phyloP scores from a whole-genome alignment of 192 early-diverging fungal species.

The Oehlia diaphana region DNA sequence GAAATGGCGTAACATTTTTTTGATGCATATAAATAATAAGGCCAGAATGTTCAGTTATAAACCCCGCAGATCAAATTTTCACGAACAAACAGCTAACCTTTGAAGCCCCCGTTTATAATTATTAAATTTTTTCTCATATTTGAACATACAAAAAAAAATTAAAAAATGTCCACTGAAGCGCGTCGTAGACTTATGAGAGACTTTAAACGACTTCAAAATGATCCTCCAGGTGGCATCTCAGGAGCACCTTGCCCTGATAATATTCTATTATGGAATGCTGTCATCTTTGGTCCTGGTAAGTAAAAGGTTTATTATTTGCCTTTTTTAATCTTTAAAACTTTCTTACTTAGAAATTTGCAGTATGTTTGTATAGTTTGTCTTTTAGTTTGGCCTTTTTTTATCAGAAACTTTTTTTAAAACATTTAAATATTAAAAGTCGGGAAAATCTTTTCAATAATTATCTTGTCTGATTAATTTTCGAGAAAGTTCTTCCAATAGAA shows the following conservation, averaged over 20 bases:
- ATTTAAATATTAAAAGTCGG: no score
- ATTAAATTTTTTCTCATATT: no score
- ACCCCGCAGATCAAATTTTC: no score
- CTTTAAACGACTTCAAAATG: conserved; percentile 93
- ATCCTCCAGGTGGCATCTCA: conserved; percentile 85
- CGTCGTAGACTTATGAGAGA: conserved; percentile 97
- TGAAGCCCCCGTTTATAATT: no score
- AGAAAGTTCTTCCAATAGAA: not conserved
- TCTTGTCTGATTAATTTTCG: not conserved
- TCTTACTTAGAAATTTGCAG: no score
- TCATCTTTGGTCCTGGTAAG: conserved; percentile 93
- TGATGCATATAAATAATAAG: no score
- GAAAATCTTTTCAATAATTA: no score
- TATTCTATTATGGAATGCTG: conserved; percentile 98
- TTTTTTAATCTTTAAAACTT: not conserved
- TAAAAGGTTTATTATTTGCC: not conserved
- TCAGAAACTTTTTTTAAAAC: not conserved
- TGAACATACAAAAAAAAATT: not conserved
- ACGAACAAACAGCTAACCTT: no score
- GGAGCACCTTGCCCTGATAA: conserved; percentile 96
- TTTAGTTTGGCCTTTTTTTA: not conserved
- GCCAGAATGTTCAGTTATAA: no score
- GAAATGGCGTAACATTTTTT: no score
- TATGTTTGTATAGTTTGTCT: not conserved
- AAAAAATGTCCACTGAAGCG: conserved; percentile 88